Conservation (phyloP, 139 green algal genomes). For the Limnomonas spitsbergensis region DNA sequence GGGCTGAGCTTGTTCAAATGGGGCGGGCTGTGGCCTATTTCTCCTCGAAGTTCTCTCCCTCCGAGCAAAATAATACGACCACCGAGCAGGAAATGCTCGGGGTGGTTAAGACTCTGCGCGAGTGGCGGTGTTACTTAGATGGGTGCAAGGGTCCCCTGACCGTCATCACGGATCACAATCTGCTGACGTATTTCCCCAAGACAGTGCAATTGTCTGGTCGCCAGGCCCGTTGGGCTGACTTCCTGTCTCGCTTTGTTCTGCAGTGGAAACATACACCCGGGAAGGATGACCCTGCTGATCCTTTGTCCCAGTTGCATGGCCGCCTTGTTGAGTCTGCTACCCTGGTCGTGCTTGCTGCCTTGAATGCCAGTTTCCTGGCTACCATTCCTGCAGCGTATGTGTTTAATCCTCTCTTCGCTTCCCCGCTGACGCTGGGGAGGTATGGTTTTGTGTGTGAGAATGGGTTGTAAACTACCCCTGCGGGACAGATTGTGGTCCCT, state of each 20-base stretch:
- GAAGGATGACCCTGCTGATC: conserved; percentile 34
- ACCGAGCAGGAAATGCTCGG: conserved; percentile 45
- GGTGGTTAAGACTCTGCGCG: conserved; percentile 24
- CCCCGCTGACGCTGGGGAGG: no score
- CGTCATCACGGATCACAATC: conserved; percentile 45
- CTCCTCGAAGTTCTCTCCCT: conserved; percentile 22
- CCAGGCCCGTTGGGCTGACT: conserved; percentile 32
- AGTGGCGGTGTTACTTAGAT: conserved; percentile 43
- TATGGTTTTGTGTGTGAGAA: no score
- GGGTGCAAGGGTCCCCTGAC: conserved; percentile 24
- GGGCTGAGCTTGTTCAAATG: conserved; percentile 40
- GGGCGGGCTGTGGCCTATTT: conserved; percentile 37
- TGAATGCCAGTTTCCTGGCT: no score
- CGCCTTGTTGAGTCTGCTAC: no score
- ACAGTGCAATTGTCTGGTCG: conserved; percentile 11
- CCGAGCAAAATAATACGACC: conserved; percentile 43
- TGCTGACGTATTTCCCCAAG: conserved; percentile 21
- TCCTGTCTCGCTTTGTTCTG: conserved; percentile 21
- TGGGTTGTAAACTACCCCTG: no score
- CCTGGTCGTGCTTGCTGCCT: no score
- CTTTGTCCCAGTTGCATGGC: no score
- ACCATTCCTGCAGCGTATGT: no score
- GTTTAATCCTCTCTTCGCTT: no score
- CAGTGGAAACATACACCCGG: conserved; percentile 31
- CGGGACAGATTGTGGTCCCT: no score